Base-by-base conservation (phyloP, 225 moss, liverwort and hornwort species). In the Neckera pumila region DNA sequence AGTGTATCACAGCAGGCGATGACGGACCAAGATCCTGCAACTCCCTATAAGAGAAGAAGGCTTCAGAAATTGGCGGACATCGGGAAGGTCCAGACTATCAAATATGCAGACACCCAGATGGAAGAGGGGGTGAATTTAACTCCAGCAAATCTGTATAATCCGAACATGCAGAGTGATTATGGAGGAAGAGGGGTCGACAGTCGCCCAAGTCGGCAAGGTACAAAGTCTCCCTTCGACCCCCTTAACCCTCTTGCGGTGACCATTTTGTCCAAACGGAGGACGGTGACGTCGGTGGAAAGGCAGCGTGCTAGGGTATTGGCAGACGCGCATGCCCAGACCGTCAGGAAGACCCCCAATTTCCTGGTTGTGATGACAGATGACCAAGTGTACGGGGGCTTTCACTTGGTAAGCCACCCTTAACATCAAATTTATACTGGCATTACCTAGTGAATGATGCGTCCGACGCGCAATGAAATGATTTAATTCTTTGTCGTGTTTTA, bases 221-320 rank as follows among this genome's bases (percentile, higher is more conserved):
- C n/a, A 28, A 77, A 60, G 34, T 33, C 47, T n/a, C 56, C 81
- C 47, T 28, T 78, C n/a, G 65, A 73, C 47, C 57, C 72, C 18
- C 45, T 89, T 26, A 80, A 90, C 71, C 89, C 90, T 36, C 85
- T 87, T 57, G 76, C 78, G 38, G 57, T 89, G 61, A 89, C 57
- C 70, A 31, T 87, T 71, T 61, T 64, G 26, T 92, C 92, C 76
- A 92, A 89, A 81, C 89, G 90, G 89, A 89, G 92, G 70, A 49
- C 76, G 34, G 86, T 90, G 58, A 90, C 85, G 70, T 23, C 63
- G 23, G 61, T 54, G 31, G 92, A 92, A 76, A 76, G 88, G 86
- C 88, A 88, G 80, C 86, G 81, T 34, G 86, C 88, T 7, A 67
- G 28, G 56, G 80, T 62, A 17, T 53, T 88, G 80, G 92, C 92